Percentiles rank a stretch among this genome's conserved stretches.
phyloP scores from a whole-genome alignment of 2,329 filamentous ascomycete genomes.

The Stagonosporopsis rhizophila region DNA sequence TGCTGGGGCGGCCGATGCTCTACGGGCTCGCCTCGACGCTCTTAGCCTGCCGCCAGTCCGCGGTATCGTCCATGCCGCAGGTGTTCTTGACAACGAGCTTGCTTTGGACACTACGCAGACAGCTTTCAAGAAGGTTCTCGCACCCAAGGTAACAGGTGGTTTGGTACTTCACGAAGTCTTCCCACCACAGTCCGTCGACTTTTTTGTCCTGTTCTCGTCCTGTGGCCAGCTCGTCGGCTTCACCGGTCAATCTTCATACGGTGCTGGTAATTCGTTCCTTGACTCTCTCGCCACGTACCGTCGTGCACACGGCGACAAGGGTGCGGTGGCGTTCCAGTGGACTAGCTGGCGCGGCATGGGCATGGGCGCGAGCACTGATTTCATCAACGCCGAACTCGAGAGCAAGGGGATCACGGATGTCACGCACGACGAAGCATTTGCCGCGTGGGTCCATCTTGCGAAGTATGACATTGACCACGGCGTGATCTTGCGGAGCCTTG shows the following conservation, averaged over 20 bases:
- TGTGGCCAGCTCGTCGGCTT: conserved; percentile 7
- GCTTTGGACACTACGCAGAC: not conserved
- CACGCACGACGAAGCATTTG: conserved; percentile 3
- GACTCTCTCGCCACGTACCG: conserved; percentile 31
- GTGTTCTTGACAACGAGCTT: conserved; percentile 2
- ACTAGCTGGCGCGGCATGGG: conserved; percentile 6
- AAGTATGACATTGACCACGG: conserved; percentile 10
- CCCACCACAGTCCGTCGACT: conserved; percentile 3
- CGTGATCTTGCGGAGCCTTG: not conserved
- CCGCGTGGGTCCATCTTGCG: not conserved
- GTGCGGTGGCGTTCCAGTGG: conserved; percentile 7
- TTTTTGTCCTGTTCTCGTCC: conserved; percentile 11
- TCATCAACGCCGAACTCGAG: conserved; percentile 6
- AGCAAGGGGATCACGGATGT: conserved; percentile 7
- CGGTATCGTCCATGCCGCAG: conserved; percentile 7
- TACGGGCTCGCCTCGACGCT: not conserved
- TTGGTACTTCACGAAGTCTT: conserved; percentile 7
- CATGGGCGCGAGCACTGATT: conserved; percentile 4
- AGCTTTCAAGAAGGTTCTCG: conserved; percentile 2
- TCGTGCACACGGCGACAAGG: conserved; percentile 46
- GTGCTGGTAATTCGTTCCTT: conserved; percentile 32
- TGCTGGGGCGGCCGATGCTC: not conserved
- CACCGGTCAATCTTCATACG: conserved; percentile 27
- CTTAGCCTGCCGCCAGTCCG: conserved; percentile 4
- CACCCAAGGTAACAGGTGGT: conserved; percentile 2